Conservation (phyloP, 192 early-diverging fungal species). For the Backusella circina region DNA sequence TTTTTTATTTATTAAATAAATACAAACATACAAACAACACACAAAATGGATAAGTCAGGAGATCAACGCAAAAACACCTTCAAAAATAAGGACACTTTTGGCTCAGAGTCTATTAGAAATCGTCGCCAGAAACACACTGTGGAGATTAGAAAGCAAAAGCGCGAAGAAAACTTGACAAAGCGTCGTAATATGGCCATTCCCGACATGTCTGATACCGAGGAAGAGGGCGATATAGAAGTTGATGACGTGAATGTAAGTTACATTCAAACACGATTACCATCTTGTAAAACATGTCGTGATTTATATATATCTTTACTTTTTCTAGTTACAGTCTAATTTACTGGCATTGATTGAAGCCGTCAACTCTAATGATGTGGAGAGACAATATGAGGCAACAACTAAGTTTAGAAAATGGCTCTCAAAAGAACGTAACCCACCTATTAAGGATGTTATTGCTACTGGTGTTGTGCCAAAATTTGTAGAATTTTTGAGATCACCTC, state of each 20-base stretch:
- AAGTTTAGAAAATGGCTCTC: slow-evolving; percentile 95
- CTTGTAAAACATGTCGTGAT: too few species aligned
- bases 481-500: slow-evolving; percentile 84
- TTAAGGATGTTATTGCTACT: slow-evolving; percentile 92
- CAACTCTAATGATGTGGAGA: slow-evolving; percentile 75
- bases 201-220: slow-evolving; percentile 35
- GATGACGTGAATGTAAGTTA: slow-evolving; percentile 58
- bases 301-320: too few species aligned
- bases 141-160: slow-evolving; percentile 93
- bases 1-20: not conserved
- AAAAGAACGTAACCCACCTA: slow-evolving; percentile 93
- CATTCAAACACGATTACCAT: too few species aligned
- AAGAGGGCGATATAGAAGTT: slow-evolving; percentile 60
- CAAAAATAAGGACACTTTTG: slow-evolving; percentile 86
- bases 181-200: slow-evolving; percentile 69
- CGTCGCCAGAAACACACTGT: slow-evolving; percentile 89
- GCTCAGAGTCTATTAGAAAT: slow-evolving; percentile 86
- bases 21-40: too few species aligned
- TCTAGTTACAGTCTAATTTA: slow-evolving; percentile 28
- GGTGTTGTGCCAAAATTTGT: slow-evolving; percentile 95
- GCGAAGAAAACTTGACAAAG: slow-evolving; percentile 90
- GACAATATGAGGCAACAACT: slow-evolving; percentile 78
- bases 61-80: slow-evolving; percentile 68
- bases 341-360: slow-evolving; percentile 79
- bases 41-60: slow-evolving; percentile 48